phyloP scores from a whole-genome alignment of 306 rosid genomes.

The Castanea sativa region DNA sequence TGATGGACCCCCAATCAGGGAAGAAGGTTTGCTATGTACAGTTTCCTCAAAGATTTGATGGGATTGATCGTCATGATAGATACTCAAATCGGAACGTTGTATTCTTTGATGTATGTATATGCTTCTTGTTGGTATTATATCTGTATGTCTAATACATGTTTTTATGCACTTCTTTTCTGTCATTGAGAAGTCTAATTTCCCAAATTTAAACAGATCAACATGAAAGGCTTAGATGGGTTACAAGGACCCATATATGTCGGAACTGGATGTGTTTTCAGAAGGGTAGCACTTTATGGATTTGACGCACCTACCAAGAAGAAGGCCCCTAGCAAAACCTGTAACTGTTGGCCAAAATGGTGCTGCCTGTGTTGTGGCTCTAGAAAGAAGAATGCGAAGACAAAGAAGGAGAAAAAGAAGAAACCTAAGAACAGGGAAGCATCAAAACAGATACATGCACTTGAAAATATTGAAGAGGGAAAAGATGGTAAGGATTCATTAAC shows the following conservation, averaged over 20 bases:
- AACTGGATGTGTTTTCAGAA: conserved; percentile 96
- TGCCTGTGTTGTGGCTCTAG: conserved; percentile 62
- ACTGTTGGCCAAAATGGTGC: conserved; percentile 96
- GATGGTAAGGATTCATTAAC: conserved; percentile 47
- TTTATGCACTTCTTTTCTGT: conserved; percentile 4
- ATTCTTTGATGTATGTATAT: conserved; percentile 80
- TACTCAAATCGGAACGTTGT: conserved; percentile 96
- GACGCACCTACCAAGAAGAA: conserved; percentile 91
- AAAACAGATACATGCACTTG: conserved; percentile 95
- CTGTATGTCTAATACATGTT: neutral
- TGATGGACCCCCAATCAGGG: conserved; percentile 97
- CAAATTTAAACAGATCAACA: conserved; percentile 71
- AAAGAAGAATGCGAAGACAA: conserved; percentile 61
- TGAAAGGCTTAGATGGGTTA: conserved; percentile 94
- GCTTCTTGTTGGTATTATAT: neutral
- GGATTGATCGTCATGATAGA: conserved; percentile 93
- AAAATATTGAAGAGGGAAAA: conserved; percentile 77
- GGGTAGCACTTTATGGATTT: conserved; percentile 80
- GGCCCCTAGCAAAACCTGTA: conserved; percentile 85
- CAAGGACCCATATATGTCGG: conserved; percentile 99
- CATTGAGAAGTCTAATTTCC: conserved; percentile 18
- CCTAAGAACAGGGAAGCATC: conserved; percentile 86
- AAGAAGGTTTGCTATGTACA: conserved; percentile 93
- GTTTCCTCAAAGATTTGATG: conserved; percentile 97
- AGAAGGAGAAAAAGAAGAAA: conserved; percentile 69